Base-by-base conservation (phyloP, 1,284 basidiomycete genomes). In the Moesziomyces sp. region DNA sequence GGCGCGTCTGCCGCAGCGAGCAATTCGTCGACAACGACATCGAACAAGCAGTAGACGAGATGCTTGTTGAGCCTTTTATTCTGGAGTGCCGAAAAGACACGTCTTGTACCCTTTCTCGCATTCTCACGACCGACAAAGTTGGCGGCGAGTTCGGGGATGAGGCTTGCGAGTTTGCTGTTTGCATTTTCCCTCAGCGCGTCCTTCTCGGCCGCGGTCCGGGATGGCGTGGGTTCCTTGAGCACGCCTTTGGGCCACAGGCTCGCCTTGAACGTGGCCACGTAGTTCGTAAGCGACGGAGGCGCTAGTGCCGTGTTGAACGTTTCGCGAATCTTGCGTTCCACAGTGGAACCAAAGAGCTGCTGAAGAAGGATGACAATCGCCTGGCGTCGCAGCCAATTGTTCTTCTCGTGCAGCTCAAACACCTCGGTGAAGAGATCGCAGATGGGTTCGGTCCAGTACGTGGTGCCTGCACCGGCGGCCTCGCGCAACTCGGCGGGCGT, bases 121-220 rank as follows among this genome's bases (percentile, higher is more conserved):
- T 98, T 97, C 2, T 93, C 91, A 24, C 94, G 88, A 10, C 96
- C 96, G 70, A 98, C 96, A 90, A 97, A 93, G 80, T 96, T 97
- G 7, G 95, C 93, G 30, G 93, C 94, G 48, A 97, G 85, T 79
- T 97, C 96, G 94, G 96, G 95, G 69, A 99, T 91, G 45, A 98
- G 87, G 23, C 92, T 89, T 4, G 92, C 92, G 10, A 97, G 87
- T 79, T 96, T 95, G 70, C 91, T 87, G 75, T 93, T 92, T 0
- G 95, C 95, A 53, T 93, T 91, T 64, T 93, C 90, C 53, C 91
- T 87, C 23, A 93, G 93, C 21, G 88, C 88, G 23, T 88, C 81
- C 84, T 92, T 94, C 82, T 97, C 93, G 62, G 92, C 90, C 0
- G 88, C 84, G 0, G 92, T 92, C 4, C 94, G 89, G n/a, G 90